phyloP scores from a whole-genome alignment of 139 green algal genomes.

The Tetraselmis striata region DNA sequence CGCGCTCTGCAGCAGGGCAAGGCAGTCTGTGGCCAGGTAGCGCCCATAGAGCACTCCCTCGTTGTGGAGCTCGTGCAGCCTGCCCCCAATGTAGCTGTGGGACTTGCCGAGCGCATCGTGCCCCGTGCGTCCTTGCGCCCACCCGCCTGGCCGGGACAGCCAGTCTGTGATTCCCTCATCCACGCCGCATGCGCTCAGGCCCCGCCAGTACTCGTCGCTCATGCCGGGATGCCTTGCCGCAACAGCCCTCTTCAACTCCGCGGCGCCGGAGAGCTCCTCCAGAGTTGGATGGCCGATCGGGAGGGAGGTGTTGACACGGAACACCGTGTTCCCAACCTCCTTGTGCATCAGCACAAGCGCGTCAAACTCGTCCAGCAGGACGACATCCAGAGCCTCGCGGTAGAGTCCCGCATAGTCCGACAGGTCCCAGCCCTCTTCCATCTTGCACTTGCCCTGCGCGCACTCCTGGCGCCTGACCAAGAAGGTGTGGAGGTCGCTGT shows the following conservation, averaged over 20 bases:
- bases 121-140: too few relatives aligned
- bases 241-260: background rate
- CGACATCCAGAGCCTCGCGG: background rate
- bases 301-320: background rate
- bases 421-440: background rate
- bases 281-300: background rate
- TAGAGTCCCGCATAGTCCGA: background rate
- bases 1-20: background rate
- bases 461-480: background rate
- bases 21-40: background rate
- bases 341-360: background rate
- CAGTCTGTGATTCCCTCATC: background rate
- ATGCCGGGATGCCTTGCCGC: background rate
- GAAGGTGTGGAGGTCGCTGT: background rate
- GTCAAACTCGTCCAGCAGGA: background rate
- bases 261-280: background rate
- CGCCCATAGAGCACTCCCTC: background rate
- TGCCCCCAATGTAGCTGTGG: background rate
- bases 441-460: background rate
- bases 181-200: background rate
- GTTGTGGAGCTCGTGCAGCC: background rate
- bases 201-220: background rate
- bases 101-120: background rate
- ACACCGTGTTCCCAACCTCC: background rate
- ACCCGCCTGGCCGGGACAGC: background rate